Percentiles rank a stretch among this genome's conserved stretches.
Evolutionary conservation across 1,284 basidiomycete species (phyloP).

Genomic region (Microbotryum saponariae): DNA sequence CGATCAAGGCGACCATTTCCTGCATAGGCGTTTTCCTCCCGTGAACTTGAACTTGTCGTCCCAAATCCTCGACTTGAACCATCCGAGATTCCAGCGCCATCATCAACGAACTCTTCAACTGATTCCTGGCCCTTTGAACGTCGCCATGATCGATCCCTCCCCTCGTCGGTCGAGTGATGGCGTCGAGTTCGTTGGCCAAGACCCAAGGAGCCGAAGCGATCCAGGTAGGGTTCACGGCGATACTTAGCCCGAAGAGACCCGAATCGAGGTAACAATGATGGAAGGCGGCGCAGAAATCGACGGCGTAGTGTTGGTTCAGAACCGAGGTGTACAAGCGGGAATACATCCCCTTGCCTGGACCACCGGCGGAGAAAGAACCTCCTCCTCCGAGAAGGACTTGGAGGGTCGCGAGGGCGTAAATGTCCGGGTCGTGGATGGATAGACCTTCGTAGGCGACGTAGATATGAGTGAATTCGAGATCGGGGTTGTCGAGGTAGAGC

Average conservation of each 20-base stretch:
- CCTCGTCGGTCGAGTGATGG: conserved; percentile 43
- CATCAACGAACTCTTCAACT: conserved; percentile 85
- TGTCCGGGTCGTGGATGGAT: conserved; percentile 85
- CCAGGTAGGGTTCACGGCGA: conserved; percentile 68
- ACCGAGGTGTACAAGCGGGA: conserved; percentile 95
- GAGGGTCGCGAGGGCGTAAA: conserved; percentile 88
- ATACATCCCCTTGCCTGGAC: conserved; percentile 99
- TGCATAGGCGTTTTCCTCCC: conserved; percentile 74
- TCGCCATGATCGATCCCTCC: conserved; percentile 56
- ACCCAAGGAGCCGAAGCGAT: conserved; percentile 51
- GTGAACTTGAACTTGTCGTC: conserved; percentile 81
- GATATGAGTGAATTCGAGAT: conserved; percentile 81
- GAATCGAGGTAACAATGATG: conserved; percentile 96
- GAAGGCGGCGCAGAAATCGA: conserved; percentile 96
- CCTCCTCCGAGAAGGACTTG: conserved; percentile 93
- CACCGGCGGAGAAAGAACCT: conserved; percentile 91
- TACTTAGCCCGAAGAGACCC: conserved; percentile 86
- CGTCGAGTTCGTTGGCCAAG: conserved; percentile 66
- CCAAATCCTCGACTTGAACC: conserved; percentile 83
- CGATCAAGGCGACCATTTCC: conserved; percentile 89
- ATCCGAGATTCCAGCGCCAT: conserved; percentile 91
- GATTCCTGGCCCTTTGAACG: conserved; percentile 83
- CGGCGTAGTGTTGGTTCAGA: conserved; percentile 84
- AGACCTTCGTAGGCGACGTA: conserved; percentile 90
- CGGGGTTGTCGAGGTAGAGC: conserved; percentile 54